Conservation (phyloP, 139 green algal genomes). For the Mesostigma viride region DNA sequence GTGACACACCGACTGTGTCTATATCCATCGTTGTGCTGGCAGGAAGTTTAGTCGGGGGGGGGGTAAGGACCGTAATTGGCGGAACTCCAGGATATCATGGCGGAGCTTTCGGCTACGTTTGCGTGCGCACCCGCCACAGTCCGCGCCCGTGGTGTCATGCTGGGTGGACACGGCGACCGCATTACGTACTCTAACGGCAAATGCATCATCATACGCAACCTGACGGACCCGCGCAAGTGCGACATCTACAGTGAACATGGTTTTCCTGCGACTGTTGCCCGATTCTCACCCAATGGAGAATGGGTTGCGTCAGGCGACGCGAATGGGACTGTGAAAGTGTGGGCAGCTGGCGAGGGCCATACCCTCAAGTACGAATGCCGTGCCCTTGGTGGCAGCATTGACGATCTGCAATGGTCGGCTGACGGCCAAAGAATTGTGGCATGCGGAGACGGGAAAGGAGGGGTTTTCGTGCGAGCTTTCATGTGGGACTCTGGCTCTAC, state of each 20-base stretch:
- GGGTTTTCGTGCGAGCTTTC: constrained; percentile 22
- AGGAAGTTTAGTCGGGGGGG: too few relatives aligned
- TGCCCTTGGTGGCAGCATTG: constrained; percentile 28
- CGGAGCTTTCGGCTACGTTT: too few relatives aligned
- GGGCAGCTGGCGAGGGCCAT: constrained; percentile 15
- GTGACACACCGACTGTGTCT: too few relatives aligned
- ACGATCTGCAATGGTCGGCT: constrained; percentile 36
- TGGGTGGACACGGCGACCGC: constrained; percentile 6
- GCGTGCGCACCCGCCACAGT: constrained; percentile 21
- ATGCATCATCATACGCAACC: constrained; percentile 24
- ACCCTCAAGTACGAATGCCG: constrained; percentile 31
- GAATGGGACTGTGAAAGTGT: constrained; percentile 29
- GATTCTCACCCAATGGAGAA: constrained; percentile 36
- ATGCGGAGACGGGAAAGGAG: constrained; percentile 26
- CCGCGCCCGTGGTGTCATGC: constrained; percentile 17
- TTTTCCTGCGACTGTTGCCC: constrained; percentile 24
- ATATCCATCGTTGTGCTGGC: too few relatives aligned
- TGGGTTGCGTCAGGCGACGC: constrained; percentile 37
- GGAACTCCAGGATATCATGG: too few relatives aligned
- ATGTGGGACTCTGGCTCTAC: too few relatives aligned
- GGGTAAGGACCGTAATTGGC: too few relatives aligned
- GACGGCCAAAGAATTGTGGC: constrained; percentile 39
- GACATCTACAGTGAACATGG: constrained; percentile 26
- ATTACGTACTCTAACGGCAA: constrained; percentile 24
- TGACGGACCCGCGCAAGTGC: constrained; percentile 18